Base-by-base conservation (phyloP, 495 filamentous ascomycete species). In the Lindgomyces ingoldianus region DNA sequence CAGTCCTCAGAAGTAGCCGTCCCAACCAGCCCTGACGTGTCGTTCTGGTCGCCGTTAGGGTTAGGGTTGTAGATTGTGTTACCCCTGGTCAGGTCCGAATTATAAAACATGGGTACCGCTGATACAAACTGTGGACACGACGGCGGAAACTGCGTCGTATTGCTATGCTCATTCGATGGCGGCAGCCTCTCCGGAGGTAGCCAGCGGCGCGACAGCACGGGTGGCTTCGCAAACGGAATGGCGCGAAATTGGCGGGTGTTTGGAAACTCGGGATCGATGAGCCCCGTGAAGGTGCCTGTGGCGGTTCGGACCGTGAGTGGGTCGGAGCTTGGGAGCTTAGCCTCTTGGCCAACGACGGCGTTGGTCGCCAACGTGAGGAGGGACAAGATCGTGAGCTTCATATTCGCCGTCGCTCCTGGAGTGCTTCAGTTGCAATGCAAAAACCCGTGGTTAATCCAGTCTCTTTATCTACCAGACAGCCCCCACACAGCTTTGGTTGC, bases 1-100 rank as follows among this genome's bases (percentile, higher is more conserved):
- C 70, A 72, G 53, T 70, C 65, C 33, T 68, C 65, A 12, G 64
- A 60, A 4, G 62, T 65, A 21, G 36, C 55, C n/a, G 45, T 49
- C 2, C 62, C 62, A 14, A 55, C 55, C 0, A 65, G 62, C 22
- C 62, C 62, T 4, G 62, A 65, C 21, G 62, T 45, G 48, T 65
- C 29, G 39, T 65, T 65, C 49, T 65, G 55, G 21, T 53, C 30
- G 48, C 60, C 29, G 39, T 65, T 65, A 36, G 59, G 55, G 21
- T 53, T 22, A 47, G 55, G 55, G 18, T 52, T 52, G 33, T 59
- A 46, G 47, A 65, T 65, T 1, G 55, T 25, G 22, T 42, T 46
- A 18, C 62, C 62, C 25, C 36, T 46, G 22, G 47, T 30, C 11
- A 65, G 41, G 55, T 60, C 8, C 29, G 12, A 4, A 18, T 50